Conservation (phyloP, 768 basidiomycete species). For the Trametes cubensis region DNA sequence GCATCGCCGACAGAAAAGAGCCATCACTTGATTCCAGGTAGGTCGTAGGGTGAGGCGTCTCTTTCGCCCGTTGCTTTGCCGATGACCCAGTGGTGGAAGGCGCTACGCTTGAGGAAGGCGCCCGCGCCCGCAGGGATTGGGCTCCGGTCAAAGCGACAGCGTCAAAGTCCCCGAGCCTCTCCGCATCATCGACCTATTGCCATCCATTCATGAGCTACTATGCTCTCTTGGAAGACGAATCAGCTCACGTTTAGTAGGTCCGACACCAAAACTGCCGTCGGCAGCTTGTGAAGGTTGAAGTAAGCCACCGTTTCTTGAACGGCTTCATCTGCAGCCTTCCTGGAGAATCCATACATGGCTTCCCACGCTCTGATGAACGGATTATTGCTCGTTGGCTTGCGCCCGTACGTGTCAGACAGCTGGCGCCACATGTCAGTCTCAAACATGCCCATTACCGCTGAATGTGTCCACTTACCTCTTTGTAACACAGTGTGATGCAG, state of each 20-base stretch:
- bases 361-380: slow-evolving; percentile 25
- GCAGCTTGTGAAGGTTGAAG: slow-evolving; percentile 43
- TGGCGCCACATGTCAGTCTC: slow-evolving; percentile 15
- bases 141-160: slow-evolving; percentile 13
- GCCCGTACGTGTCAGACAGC: slow-evolving; percentile 15
- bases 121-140: slow-evolving; percentile 13
- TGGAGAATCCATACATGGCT: slow-evolving; percentile 9
- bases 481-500: slow-evolving; percentile 52
- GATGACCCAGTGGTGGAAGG: slow-evolving; percentile 29
- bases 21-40: slow-evolving; percentile 37
- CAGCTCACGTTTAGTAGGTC: slow-evolving; percentile 10
- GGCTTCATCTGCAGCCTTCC: slow-evolving; percentile 48
- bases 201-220: not conserved
- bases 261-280: slow-evolving; percentile 19
- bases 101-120: not conserved
- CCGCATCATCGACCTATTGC: slow-evolving; percentile 11
- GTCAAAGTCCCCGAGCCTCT: slow-evolving; percentile 17
- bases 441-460: not conserved
- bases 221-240: not conserved
- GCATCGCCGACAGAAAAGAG: slow-evolving; percentile 39
- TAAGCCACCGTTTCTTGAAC: slow-evolving; percentile 51
- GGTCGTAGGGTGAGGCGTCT: slow-evolving; percentile 44
- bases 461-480: slow-evolving; percentile 43
- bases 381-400: slow-evolving; percentile 4
- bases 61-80: slow-evolving; percentile 39